Evolutionary conservation across 495 filamentous ascomycete genomes (phyloP).

Genomic region (Parmelia sp.): DNA sequence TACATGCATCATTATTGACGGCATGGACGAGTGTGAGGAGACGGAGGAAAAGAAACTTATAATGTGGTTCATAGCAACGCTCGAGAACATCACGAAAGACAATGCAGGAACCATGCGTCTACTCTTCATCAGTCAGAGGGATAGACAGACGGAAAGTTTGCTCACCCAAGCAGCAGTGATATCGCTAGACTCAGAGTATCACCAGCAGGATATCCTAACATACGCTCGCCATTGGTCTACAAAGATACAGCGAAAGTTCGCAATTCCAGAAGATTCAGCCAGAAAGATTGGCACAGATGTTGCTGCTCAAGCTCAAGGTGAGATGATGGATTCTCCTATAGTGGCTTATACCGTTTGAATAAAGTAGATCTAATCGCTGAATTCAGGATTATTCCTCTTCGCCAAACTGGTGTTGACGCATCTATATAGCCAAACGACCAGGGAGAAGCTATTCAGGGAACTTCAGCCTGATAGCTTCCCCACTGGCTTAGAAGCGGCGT

Average conservation of each 20-base stretch:
- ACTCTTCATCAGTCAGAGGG: background rate
- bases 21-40: background rate
- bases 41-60: background rate
- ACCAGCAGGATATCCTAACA: background rate
- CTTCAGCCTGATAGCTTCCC: background rate
- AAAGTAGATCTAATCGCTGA: background rate
- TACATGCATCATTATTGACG: background rate
- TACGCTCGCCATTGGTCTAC: background rate
- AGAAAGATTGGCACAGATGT: background rate
- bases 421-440: background rate
- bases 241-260: background rate
- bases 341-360: background rate
- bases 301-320: background rate
- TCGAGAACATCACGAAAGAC: background rate
- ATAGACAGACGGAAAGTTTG: background rate
- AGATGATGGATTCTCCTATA: background rate
- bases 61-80: background rate
- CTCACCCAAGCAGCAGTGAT: background rate
- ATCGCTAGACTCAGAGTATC: background rate
- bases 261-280: background rate
- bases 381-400: background rate
- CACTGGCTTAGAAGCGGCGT: background rate
- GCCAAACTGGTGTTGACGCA: background rate
- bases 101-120: background rate
- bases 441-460: background rate